Evolutionary conservation across 176 grass and related monocot genomes (phyloP).

Genomic region (Carex scoparia): DNA sequence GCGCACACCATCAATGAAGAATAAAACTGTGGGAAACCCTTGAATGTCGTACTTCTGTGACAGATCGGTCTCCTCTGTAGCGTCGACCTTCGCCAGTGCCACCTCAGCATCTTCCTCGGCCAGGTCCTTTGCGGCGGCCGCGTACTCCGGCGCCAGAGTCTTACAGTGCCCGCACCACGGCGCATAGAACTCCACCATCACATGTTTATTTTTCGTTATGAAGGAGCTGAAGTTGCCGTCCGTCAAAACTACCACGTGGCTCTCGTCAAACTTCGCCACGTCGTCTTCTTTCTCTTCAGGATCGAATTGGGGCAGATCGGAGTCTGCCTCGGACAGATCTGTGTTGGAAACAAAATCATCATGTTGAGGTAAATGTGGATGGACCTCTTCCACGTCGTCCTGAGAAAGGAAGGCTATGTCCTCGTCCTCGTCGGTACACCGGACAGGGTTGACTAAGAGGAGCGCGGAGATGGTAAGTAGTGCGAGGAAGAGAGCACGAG

Average conservation of each 20-base stretch:
- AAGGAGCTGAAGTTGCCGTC: constrained; percentile 75
- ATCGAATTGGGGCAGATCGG: constrained; percentile 28
- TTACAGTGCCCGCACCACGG: constrained; percentile 93
- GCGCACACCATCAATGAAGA: constrained; percentile 86
- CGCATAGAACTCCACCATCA: constrained; percentile 97
- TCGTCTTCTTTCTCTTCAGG: neutral
- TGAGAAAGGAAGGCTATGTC: constrained; percentile 19
- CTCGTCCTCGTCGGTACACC: constrained; percentile 13
- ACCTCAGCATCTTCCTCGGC: constrained; percentile 31
- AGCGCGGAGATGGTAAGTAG: neutral
- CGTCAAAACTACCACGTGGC: constrained; percentile 55
- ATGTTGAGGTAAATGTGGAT: neutral
- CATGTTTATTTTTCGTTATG: constrained; percentile 42
- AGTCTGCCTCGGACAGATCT: constrained; percentile 22
- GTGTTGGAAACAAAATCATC: neutral
- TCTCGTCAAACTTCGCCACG: constrained; percentile 47
- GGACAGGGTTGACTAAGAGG: constrained; percentile 5
- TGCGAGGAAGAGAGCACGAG: constrained; percentile 20
- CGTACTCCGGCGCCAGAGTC: constrained; percentile 74
- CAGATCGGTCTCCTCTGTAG: constrained; percentile 75
- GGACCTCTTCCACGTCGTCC: neutral
- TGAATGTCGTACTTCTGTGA: constrained; percentile 64
- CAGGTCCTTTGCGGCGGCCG: constrained; percentile 53
- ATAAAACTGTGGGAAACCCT: constrained; percentile 81
- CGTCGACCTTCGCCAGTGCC: constrained; percentile 83